A percentile compares a stretch with the other conserved stretches of the same genome.
Conservation (phyloP, 192 early-diverging fungal genomes). For the Coemansia sp. region DNA sequence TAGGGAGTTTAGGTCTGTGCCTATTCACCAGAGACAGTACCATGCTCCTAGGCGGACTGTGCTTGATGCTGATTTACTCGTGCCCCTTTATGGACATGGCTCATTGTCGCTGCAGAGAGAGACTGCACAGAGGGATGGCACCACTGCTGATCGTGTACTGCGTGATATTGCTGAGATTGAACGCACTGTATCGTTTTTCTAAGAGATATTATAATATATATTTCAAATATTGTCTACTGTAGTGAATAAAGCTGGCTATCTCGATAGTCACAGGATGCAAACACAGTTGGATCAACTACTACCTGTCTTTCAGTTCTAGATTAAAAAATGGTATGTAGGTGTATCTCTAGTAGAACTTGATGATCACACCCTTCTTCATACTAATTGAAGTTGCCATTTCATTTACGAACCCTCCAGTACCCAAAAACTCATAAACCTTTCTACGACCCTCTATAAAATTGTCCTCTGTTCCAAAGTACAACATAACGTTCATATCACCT, state of each 20-base stretch:
- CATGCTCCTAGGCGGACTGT: conserved; percentile 76
- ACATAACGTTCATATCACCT: neutral
- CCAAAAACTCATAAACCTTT: too few species aligned
- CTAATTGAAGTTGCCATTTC: too few species aligned
- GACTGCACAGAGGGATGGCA: conserved; percentile 88
- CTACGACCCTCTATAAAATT: neutral
- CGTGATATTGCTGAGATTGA: conserved; percentile 44
- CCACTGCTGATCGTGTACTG: conserved; percentile 72
- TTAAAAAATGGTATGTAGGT: too few species aligned
- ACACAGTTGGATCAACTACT: conserved; percentile 16
- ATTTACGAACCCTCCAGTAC: too few species aligned
- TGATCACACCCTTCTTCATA: too few species aligned
- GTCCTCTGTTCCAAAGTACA: neutral
- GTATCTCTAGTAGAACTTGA: too few species aligned
- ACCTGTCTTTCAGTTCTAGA: too few species aligned
- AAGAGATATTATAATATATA: neutral
- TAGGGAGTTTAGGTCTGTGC: conserved; percentile 72
- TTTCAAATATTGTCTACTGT: neutral
- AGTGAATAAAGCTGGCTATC: conserved; percentile 30
- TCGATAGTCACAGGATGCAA: conserved; percentile 27
- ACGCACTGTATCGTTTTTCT: conserved; percentile 26
- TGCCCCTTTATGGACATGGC: conserved; percentile 67
- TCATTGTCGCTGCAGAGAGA: conserved; percentile 76
- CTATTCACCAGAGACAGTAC: conserved; percentile 66
- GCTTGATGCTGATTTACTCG: conserved; percentile 86